phyloP scores from a whole-genome alignment of 345 rosid species.

The Eucalyptus virginea region DNA sequence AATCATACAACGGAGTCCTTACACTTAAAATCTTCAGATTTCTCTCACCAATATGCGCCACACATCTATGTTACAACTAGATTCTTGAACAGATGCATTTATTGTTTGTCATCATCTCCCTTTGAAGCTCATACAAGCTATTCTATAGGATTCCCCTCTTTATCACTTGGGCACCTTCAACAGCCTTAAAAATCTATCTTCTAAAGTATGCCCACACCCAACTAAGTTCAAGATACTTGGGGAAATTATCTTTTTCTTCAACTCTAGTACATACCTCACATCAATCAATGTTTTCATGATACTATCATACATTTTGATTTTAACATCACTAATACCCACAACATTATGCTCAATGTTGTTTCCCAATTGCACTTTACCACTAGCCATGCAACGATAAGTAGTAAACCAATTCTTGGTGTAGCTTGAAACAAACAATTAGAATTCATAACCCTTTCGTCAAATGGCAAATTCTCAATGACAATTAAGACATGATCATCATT shows the following conservation, averaged over 20 bases:
- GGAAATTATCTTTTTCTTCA: background rate
- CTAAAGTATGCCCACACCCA: background rate
- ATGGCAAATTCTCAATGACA: background rate
- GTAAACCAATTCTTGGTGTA: background rate
- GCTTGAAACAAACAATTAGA: background rate
- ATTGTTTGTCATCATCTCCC: too few relatives aligned
- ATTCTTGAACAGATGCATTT: too few relatives aligned
- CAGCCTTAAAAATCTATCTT: background rate
- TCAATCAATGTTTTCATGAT: background rate
- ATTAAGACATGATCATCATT: background rate
- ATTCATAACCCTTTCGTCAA: background rate
- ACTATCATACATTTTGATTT: background rate
- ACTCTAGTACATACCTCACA: background rate
- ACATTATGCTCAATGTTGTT: background rate
- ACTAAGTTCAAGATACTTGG: background rate
- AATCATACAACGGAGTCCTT: too few relatives aligned
- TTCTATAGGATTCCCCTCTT: too few relatives aligned
- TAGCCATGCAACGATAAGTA: background rate
- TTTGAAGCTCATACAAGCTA: too few relatives aligned
- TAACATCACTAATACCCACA: background rate
- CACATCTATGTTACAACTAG: too few relatives aligned
- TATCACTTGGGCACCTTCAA: too few relatives aligned
- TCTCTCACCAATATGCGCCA: too few relatives aligned
- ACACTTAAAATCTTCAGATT: too few relatives aligned
- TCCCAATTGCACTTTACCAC: background rate